Evolutionary conservation across 495 filamentous ascomycete genomes (phyloP), one percentile per base, ranked within the genome.

Genomic region (Penicillium bovifimosum): DNA sequence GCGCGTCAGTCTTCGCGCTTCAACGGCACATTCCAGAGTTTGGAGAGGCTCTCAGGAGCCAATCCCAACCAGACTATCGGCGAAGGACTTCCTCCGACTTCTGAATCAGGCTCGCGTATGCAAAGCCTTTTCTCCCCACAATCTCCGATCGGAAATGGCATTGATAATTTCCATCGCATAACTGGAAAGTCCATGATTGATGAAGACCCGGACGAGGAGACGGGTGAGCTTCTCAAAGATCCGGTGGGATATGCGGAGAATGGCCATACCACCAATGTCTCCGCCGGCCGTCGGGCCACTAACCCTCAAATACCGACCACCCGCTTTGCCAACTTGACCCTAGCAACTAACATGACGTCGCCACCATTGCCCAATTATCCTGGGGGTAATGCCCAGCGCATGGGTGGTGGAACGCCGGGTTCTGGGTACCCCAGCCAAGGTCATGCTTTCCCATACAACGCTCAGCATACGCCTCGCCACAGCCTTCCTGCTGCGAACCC

Each of bases 401-500:
- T 76, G 63, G 76, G 61, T 53, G 72, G 69, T 62, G 76, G 78
- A 48, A 77, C 80, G 24, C 80, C 83, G 45, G 66, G 76, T 3
- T 74, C 77, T 28, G 74, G 81, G 13, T 84, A 87, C 72, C 84
- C 86, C 64, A 78, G 72, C 56, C 67, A 63, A n/a, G 77, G 72
- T 49, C 66, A 74, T 46, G 55, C 66, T 14, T 84, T 80, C 56
- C 86, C 81, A 42, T 76, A 83, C 42, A 70, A 71, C 28, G 76
- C 74, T 43, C 80, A 81, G 56, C 80, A 81, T 55, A 80, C 78
- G 43, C 79, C 77, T 52, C 79, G 83, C 41, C 85, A 83, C 55
- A 89, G 86, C 62, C 86, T 89, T 46, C 90, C 91, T 6, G 87
- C 93, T 6, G 90, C 89, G 42, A 96, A 97, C 59, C 93, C 92